These are phyloP conservation scores for Sporothrix protearum DNA, from an alignment of 2,329 filamentous ascomycete genomes.

Conservation along the genomic window DNA sequence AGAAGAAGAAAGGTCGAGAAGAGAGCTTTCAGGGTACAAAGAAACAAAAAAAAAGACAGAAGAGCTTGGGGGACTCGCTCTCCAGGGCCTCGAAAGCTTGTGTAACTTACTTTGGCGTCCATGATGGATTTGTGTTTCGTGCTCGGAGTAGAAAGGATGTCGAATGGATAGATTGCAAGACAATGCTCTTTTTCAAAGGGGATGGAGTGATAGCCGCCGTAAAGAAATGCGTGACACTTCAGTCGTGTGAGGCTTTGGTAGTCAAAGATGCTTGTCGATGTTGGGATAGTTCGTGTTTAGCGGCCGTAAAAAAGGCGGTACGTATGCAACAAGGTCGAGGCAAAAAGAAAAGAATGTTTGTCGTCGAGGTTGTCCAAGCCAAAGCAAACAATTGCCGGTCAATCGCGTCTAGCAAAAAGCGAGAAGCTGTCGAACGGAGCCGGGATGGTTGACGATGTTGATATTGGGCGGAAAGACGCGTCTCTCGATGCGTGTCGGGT, in stretches of 20 bases:
- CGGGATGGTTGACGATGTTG: background rate
- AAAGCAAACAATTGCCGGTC: background rate
- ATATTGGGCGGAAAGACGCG: background rate
- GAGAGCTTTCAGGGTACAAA: background rate
- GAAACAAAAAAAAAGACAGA: background rate
- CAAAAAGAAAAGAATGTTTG: background rate
- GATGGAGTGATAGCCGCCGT: background rate
- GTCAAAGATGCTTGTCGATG: conserved; percentile 4
- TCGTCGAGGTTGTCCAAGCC: background rate
- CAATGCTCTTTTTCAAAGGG: background rate
- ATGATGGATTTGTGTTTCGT: background rate
- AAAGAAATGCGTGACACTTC: background rate
- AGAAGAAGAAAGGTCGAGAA: background rate
- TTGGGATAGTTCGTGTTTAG: background rate
- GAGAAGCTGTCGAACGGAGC: background rate
- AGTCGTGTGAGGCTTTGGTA: background rate
- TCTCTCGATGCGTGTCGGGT: background rate
- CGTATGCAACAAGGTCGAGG: background rate
- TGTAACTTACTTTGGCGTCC: conserved; percentile 20
- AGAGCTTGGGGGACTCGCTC: background rate
- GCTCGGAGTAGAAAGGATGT: background rate
- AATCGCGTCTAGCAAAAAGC: background rate
- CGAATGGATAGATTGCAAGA: conserved; percentile 14
- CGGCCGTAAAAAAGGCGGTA: background rate
- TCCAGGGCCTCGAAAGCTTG: background rate